phyloP scores from a whole-genome alignment of 2,329 filamentous ascomycete genomes.

The Monosporascus sp. region DNA sequence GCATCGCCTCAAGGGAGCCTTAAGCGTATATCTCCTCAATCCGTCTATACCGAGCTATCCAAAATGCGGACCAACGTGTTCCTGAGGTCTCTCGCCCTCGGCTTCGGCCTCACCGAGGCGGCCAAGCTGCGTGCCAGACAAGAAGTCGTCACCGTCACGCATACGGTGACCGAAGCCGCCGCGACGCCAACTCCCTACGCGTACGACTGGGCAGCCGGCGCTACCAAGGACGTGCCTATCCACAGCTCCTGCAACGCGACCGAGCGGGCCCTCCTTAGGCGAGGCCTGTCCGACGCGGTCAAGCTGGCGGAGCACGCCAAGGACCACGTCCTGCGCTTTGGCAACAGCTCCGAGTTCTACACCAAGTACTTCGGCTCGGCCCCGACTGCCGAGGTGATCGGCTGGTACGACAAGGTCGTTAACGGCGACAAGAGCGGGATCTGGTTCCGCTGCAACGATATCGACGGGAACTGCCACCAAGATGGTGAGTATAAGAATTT shows the following conservation, averaged over 20 bases:
- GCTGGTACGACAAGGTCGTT: slow-evolving; percentile 57
- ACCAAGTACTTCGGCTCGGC: slow-evolving; percentile 62
- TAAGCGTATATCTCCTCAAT: not conserved
- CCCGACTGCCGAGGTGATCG: slow-evolving; percentile 52
- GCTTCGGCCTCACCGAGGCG: slow-evolving; percentile 1
- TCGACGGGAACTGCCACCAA: slow-evolving; percentile 58
- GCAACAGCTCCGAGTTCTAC: slow-evolving; percentile 53
- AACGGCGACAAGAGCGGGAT: slow-evolving; percentile 51
- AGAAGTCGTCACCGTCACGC: slow-evolving; percentile 7
- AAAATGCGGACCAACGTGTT: slow-evolving; percentile 6
- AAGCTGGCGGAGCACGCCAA: slow-evolving; percentile 55
- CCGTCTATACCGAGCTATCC: not conserved
- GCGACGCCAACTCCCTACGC: slow-evolving; percentile 1
- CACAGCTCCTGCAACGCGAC: slow-evolving; percentile 63
- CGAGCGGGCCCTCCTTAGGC: slow-evolving; percentile 48
- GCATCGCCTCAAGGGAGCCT: not conserved
- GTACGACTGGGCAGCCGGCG: slow-evolving; percentile 15
- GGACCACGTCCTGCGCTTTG: slow-evolving; percentile 55
- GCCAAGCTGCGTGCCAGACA: slow-evolving; percentile 5
- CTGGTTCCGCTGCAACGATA: slow-evolving; percentile 64
- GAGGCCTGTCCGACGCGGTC: slow-evolving; percentile 54
- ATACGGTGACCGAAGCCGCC: slow-evolving; percentile 4
- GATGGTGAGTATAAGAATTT: slow-evolving; percentile 28
- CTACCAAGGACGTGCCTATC: slow-evolving; percentile 38
- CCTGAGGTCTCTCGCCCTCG: slow-evolving; percentile 5